A percentile compares a stretch with the other conserved stretches of the same genome.
Evolutionary conservation across 2,329 filamentous ascomycete species (phyloP).

Genomic region (Leptographium procerum): DNA sequence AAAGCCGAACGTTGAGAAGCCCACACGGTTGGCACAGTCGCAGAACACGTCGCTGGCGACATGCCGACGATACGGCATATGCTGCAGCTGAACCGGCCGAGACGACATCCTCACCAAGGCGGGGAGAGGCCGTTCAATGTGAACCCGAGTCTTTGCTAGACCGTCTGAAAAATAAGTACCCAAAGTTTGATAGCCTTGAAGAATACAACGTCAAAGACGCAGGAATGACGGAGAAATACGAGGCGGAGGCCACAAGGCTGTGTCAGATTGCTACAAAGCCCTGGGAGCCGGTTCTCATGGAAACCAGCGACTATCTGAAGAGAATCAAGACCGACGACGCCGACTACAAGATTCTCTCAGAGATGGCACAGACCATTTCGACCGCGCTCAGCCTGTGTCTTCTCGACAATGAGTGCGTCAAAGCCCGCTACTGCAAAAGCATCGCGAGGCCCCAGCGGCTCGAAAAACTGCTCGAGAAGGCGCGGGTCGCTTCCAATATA

Average conservation of each 20-base stretch:
- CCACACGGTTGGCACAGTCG: background rate
- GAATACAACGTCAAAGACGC: background rate
- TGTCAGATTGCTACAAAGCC: background rate
- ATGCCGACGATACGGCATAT: too few species aligned
- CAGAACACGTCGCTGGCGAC: too few species aligned
- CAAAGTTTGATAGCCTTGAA: background rate
- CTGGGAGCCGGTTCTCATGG: background rate
- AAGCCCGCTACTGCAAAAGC: background rate
- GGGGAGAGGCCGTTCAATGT: background rate
- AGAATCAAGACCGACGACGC: background rate
- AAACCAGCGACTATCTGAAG: background rate
- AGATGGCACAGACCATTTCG: background rate
- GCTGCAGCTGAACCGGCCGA: too few species aligned
- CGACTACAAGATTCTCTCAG: background rate
- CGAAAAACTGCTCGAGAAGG: background rate
- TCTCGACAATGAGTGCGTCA: background rate
- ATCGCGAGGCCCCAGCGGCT: background rate
- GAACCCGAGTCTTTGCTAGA: background rate
- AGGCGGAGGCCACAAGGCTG: background rate
- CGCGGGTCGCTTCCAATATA: background rate
- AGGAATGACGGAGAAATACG: background rate
- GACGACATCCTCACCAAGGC: background rate
- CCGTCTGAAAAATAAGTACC: background rate
- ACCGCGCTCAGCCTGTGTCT: background rate
- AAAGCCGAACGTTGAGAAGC: background rate